These are phyloP conservation scores for Celoporthe dispersa DNA, from an alignment of 2,329 filamentous ascomycete genomes.

Conservation along the genomic window DNA sequence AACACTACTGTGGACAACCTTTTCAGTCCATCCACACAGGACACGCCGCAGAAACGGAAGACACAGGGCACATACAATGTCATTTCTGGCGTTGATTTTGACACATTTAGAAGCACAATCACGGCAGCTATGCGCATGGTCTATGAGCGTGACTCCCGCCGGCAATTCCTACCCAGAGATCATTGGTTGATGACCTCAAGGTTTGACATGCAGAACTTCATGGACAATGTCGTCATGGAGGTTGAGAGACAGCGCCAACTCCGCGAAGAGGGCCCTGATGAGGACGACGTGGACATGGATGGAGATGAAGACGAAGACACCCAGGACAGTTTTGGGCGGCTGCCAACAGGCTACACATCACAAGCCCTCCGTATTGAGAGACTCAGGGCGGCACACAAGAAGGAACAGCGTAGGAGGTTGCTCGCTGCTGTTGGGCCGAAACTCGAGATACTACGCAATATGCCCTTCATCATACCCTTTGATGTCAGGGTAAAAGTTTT, in stretches of 20 bases:
- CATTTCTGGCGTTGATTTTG: slow-evolving; percentile 73
- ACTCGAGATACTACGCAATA: slow-evolving; percentile 88
- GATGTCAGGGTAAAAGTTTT: slow-evolving; percentile 90
- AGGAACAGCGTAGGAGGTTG: slow-evolving; percentile 69
- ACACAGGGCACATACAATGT: slow-evolving; percentile 40
- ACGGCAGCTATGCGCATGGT: slow-evolving; percentile 83
- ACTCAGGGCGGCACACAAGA: slow-evolving; percentile 66
- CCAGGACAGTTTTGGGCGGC: slow-evolving; percentile 55
- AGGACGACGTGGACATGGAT: slow-evolving; percentile 45
- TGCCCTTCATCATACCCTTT: slow-evolving; percentile 97
- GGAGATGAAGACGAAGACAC: slow-evolving; percentile 43
- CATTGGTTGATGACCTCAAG: slow-evolving; percentile 93
- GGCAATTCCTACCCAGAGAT: slow-evolving; percentile 77
- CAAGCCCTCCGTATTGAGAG: slow-evolving; percentile 49
- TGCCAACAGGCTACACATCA: slow-evolving; percentile 36
- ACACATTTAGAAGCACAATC: slow-evolving; percentile 78
- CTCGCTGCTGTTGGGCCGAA: slow-evolving; percentile 82
- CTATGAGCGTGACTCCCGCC: slow-evolving; percentile 90
- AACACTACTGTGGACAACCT: slow-evolving; percentile 16
- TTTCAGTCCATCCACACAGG: background rate
- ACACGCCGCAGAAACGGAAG: slow-evolving; percentile 28
- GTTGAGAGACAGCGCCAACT: slow-evolving; percentile 78
- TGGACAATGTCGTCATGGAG: slow-evolving; percentile 83
- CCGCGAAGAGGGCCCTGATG: slow-evolving; percentile 63
- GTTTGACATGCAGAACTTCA: slow-evolving; percentile 88